phyloP scores from a whole-genome alignment of 2,329 filamentous ascomycete genomes.

The Rasamsonia emersonii region DNA sequence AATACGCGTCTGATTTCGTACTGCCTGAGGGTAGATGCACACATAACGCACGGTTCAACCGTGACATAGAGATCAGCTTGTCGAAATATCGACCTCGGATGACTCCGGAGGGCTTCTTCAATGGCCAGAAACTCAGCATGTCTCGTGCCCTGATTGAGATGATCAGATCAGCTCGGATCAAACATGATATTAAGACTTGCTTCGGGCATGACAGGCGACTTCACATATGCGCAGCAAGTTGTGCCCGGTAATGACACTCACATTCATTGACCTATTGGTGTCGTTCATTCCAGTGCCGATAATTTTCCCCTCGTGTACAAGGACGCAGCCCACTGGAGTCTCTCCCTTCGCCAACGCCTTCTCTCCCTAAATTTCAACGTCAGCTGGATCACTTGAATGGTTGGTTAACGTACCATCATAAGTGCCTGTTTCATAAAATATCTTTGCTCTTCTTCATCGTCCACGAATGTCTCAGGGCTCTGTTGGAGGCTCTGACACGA shows the following conservation, averaged over 20 bases:
- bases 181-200: too few relatives aligned
- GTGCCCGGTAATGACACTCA: constrained; percentile 21
- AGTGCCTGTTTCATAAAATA: constrained; percentile 78
- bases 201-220: not conserved
- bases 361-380: constrained; percentile 54
- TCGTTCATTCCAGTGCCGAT: constrained; percentile 94
- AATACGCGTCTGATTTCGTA: constrained; percentile 82
- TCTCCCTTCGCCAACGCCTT: constrained; percentile 78
- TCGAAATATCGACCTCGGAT: constrained; percentile 60
- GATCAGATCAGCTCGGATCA: constrained; percentile 2
- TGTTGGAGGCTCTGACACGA: too few relatives aligned
- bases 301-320: constrained; percentile 69
- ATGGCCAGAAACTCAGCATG: constrained; percentile 95
- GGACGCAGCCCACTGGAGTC: constrained; percentile 92
- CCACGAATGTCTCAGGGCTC: not conserved
- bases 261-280: constrained; percentile 75
- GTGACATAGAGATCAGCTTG: constrained; percentile 87
- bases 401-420: constrained; percentile 56
- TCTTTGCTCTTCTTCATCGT: constrained; percentile 34
- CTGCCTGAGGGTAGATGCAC: constrained; percentile 83
- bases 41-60: constrained; percentile 98
- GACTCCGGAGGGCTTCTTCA: constrained; percentile 52
- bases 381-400: constrained; percentile 4
- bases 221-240: not conserved
- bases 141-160: constrained; percentile 68